Base-by-base conservation (phyloP, 768 basidiomycete genomes). In the Antrodiella citrinella region DNA sequence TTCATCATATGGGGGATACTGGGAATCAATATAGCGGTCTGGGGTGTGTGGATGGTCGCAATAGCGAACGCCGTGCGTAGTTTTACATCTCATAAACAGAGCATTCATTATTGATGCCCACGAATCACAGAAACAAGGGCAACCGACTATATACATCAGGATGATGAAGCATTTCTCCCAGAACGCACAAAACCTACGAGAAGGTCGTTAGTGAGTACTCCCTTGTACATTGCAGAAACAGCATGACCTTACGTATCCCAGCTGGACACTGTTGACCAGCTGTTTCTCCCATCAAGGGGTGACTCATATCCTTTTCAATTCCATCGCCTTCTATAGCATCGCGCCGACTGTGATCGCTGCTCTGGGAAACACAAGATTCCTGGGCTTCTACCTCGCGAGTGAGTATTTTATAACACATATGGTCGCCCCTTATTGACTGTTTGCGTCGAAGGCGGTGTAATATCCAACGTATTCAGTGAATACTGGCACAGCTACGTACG, bases 251-350 rank as follows among this genome's bases (percentile, higher is more conserved):
- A n/a, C n/a, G n/a, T 11, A 18, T 48, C 30, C 12, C 48, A 91
- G 89, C 61, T 91, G 86, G 86, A 88, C 86, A 0, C 68, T 81
- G 21, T 55, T 89, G 9, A 86, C 88, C 0, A 69, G 77, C 15
- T 73, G 72, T 52, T 91, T 92, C 69, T 87, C 86, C 3, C 87
- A 91, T 58, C 64, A 72, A 55, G 71, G 74, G 23, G 35, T 72
- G n/a, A 54, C 61, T 0, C 88, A 91, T 59, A 75, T 86, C 3
- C 54, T 87, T n/a, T 72, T 88, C 63, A 91, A 91, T 59, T 80
- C 78, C n/a, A 75, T 88, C 59, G 81, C 84, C 0, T 87, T 80
- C 65, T 88, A 73, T 65, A 91, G 86, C 68, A 79, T 90, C 76
- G 85, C 82, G 0, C 78, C 73, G 1, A 65, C 78, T 2, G 79